Base-by-base conservation (phyloP, 495 filamentous ascomycete genomes). In the Poronia punctata region DNA sequence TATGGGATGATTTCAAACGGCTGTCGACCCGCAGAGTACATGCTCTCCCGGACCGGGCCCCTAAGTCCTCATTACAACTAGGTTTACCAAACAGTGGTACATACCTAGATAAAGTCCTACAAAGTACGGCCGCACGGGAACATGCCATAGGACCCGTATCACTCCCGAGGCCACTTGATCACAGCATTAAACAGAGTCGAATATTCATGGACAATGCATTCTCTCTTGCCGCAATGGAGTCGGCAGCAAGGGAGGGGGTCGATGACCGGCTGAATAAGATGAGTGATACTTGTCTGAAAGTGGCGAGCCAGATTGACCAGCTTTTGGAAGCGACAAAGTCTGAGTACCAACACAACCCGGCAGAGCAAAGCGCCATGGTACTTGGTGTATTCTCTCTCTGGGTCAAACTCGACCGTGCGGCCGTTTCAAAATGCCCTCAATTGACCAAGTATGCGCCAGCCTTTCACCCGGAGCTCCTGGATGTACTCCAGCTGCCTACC, bases 401-500 rank as follows among this genome's bases (percentile, higher is more conserved):
- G 71, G 39, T 67, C 12, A 38, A 20, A 0, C 50, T 74, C 30
- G 71, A 75, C 38, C 15, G 56, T 8, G 38, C 15, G 4, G 61
- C 65, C 1, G 45, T 60, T 11, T 11, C 21, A 1, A 20, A 22
- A 12, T 74, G 47, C 33, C 58, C 57, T 1, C 48, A 74, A 2
- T 45, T 74, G 2, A 21, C 29, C 1, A 46, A 62, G 0, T 63
- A 66, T 35, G 52, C 54, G 14, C 72, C 67, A 1, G 49, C 46
- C 1, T 70, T 75, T 40, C 35, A 39, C 0, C 63, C 69, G 0
- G 54, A 68, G n/a, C 45, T 73, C 1, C 51, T 82, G 17, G 64
- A 79, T 48, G 57, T 66, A 4, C 50, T 82, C 11, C 71, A 72
- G 5, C 46, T 78, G 0, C 47, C 67, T 5, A 39, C 37, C 0